A percentile compares a stretch with the other conserved stretches of the same genome.
Evolutionary conservation across 352 stramenopile species (phyloP).

Genomic region (Elongisporangium undulatum): DNA sequence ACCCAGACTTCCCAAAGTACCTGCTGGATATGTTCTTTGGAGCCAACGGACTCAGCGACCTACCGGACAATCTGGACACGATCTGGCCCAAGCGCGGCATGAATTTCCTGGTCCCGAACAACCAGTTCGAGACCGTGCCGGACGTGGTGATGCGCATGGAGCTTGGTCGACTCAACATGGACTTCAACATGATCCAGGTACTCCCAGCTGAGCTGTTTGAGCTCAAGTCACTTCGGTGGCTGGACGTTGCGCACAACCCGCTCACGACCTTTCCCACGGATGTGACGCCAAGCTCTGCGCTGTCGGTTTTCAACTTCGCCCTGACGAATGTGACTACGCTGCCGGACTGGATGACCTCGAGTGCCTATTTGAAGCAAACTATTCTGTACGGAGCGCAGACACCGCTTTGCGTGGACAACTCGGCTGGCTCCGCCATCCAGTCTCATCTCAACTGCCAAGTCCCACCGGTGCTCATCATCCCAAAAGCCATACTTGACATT

Average conservation of each 20-base stretch:
- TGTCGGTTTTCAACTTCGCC: slow-evolving; percentile 4
- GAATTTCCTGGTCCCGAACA: neutral
- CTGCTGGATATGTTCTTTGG: slow-evolving; percentile 4
- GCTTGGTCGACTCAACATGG: neutral
- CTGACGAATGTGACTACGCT: slow-evolving; percentile 7
- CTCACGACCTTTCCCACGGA: neutral
- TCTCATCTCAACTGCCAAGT: too few species aligned
- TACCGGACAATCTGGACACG: slow-evolving; percentile 15
- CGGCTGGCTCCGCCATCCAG: neutral
- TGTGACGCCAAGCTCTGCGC: neutral
- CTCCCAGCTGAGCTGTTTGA: slow-evolving; percentile 4
- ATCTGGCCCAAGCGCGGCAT: slow-evolving; percentile 4
- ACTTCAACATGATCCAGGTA: neutral
- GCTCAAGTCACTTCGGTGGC: slow-evolving; percentile 2
- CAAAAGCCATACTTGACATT: too few species aligned
- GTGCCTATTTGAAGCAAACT: neutral
- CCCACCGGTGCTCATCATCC: too few species aligned
- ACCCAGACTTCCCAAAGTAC: slow-evolving; percentile 1
- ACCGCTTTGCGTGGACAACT: neutral
- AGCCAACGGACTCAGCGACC: slow-evolving; percentile 6
- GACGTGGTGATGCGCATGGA: slow-evolving; percentile 2
- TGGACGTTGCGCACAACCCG: slow-evolving; percentile 2
- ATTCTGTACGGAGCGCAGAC: neutral
- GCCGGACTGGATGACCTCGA: slow-evolving; percentile 1
- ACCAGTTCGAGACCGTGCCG: neutral